These are phyloP conservation scores for Penicillium brasilianum DNA, from an alignment of 2,329 filamentous ascomycete genomes.

Conservation along the genomic window DNA sequence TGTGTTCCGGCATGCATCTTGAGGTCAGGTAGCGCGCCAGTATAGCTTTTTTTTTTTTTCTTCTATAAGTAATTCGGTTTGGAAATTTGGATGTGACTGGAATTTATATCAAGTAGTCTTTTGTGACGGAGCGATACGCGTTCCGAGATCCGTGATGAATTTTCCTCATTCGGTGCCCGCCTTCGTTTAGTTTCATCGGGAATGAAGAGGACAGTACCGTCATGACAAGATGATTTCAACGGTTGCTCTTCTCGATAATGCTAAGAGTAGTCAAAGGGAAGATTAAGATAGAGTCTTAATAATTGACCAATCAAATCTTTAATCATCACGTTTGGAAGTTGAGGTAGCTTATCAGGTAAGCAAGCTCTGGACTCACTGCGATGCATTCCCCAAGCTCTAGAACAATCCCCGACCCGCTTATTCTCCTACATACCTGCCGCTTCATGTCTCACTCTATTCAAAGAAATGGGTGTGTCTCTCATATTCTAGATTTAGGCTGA, in stretches of 20 bases:
- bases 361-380: background rate
- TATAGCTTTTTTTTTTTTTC: background rate
- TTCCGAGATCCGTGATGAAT: background rate
- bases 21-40: background rate
- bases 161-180: slow-evolving; percentile 1
- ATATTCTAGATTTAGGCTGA: slow-evolving; percentile 14
- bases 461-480: background rate
- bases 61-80: no score
- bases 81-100: background rate
- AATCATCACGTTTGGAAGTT: background rate
- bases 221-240: background rate
- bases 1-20: slow-evolving; percentile 25
- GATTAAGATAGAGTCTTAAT: background rate
- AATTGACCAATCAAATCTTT: background rate
- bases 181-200: background rate
- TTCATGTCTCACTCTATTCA: background rate
- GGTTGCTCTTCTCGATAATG: background rate
- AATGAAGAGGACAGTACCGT: background rate
- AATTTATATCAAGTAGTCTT: background rate
- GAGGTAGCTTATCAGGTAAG: background rate
- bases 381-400: background rate
- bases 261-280: background rate
- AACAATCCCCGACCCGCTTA: background rate
- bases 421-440: background rate
- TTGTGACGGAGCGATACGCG: background rate